Conservation (phyloP, 2,329 filamentous ascomycete species). For the Neodidymelliopsis sp. region DNA sequence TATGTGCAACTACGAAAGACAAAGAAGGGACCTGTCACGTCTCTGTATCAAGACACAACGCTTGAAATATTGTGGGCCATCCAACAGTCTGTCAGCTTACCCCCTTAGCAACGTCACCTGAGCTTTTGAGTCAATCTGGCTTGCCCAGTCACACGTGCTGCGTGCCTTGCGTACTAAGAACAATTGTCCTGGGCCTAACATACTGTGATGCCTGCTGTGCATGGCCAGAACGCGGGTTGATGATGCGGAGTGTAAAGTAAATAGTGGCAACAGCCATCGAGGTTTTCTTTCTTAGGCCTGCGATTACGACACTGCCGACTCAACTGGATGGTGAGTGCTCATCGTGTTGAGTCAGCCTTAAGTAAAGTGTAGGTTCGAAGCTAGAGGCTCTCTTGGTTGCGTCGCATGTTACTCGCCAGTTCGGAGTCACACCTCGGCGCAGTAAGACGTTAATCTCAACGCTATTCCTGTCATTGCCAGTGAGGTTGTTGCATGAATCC, state of each 20-base stretch:
- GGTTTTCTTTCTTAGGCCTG: not conserved
- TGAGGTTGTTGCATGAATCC: constrained; percentile 78
- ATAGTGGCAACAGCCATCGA: not conserved
- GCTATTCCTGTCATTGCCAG: constrained; percentile 64
- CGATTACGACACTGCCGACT: not conserved
- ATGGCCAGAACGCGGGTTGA: constrained; percentile 10
- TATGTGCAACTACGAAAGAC: constrained; percentile 13
- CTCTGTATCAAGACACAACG: constrained; percentile 2
- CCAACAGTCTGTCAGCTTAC: constrained; percentile 4
- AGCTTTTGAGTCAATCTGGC: constrained; percentile 12
- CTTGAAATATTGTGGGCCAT: constrained; percentile 2
- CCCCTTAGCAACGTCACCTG: constrained; percentile 1
- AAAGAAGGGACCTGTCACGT: constrained; percentile 3
- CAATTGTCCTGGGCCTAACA: not conserved
- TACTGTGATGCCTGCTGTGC: constrained; percentile 11
- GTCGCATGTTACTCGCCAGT: constrained; percentile 1
- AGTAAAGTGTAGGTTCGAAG: constrained; percentile 19
- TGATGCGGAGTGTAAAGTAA: not conserved
- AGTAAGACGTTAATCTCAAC: constrained; percentile 2
- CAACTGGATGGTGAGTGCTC: not conserved
- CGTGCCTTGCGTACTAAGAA: not conserved
- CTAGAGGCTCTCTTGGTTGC: not conserved
- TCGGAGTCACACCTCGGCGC: constrained; percentile 5
- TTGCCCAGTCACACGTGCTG: constrained; percentile 3
- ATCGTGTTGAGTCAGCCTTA: not conserved